Evolutionary conservation across 352 stramenopile genomes (phyloP), one percentile per base, ranked within the genome.

Genomic region (Blastocystis sp.): DNA sequence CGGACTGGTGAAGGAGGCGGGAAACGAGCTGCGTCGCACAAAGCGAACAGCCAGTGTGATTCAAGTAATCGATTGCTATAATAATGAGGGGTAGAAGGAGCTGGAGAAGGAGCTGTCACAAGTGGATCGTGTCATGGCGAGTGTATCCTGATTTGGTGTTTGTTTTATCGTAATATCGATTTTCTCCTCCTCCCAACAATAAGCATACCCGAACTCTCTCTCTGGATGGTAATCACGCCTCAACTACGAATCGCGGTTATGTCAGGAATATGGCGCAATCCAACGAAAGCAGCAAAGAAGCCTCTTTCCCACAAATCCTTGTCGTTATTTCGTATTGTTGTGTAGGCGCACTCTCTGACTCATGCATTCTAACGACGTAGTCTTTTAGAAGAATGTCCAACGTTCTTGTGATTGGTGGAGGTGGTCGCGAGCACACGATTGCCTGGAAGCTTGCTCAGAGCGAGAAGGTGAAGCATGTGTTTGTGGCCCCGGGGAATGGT

Each of bases 391-490:
- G 38, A 88, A 89, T 86, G 69, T 89, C 76, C 17, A 87, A 74
- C 62, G 93, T 98, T 66, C 90, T 98, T 45, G 92, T 98, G 28
- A 91, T 98, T 9, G 95, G 95, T 80, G 92, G 92, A 88, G 95
- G 95, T 67, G 95, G 95, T 69, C 92, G 95, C 38, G 95, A 98
- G 88, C 95, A 98, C 89, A 92, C 95, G n/a, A 96, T 98, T 70
- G 94, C 94, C 1, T 95, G 94, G 91, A 97, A 96, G 89, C 90
- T 98, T 56, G 93, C 93, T 38, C 93, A 93, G 91, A 62, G 91
- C 91, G 67, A 88, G 62, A 76, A 89, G 28, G 89, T 92, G 9
- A 90, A 92, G 66, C 94, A 91, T 62, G 91, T 95, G 21, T 89
- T 93, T 76, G 92, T 92, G 62, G 92, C 90, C 76, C 92, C 92